Conservation (phyloP, 2,329 filamentous ascomycete genomes). For the Graphilbum fragrans region DNA sequence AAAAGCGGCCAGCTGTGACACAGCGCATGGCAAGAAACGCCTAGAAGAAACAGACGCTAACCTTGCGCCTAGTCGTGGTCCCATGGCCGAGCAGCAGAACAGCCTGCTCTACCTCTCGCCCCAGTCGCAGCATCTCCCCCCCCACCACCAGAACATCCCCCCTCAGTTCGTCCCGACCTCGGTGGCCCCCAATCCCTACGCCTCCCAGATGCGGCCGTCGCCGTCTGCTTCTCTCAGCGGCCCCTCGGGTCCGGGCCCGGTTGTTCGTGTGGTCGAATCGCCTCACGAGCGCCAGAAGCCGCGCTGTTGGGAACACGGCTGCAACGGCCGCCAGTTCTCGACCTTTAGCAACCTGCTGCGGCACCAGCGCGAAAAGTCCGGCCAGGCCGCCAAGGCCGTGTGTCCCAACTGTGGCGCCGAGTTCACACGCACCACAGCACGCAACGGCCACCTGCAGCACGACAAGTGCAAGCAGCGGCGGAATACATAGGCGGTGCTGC, state of each 20-base stretch:
- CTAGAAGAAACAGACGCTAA: no score
- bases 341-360: constrained; percentile 91
- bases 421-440: constrained; percentile 78
- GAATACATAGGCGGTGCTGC: constrained; percentile 15
- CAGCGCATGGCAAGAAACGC: no score
- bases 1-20: no score
- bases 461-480: constrained; percentile 81
- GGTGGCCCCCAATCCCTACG: no score
- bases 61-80: no score
- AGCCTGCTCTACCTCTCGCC: no score
- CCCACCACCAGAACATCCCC: no score
- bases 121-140: no score
- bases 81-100: no score
- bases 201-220: no score
- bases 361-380: constrained; percentile 90
- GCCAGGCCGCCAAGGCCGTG: constrained; percentile 75
- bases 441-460: constrained; percentile 75
- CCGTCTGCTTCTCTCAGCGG: no score
- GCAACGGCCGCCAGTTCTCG: constrained; percentile 89
- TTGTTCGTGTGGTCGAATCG: background rate
- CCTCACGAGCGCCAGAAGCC: constrained; percentile 59
- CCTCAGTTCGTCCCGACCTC: no score
- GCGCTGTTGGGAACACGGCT: constrained; percentile 94
- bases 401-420: constrained; percentile 88
- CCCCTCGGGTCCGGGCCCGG: constrained; percentile 20